These are phyloP conservation scores for Irpex lacteus DNA, from an alignment of 1,284 basidiomycete species.

Conservation along the genomic window DNA sequence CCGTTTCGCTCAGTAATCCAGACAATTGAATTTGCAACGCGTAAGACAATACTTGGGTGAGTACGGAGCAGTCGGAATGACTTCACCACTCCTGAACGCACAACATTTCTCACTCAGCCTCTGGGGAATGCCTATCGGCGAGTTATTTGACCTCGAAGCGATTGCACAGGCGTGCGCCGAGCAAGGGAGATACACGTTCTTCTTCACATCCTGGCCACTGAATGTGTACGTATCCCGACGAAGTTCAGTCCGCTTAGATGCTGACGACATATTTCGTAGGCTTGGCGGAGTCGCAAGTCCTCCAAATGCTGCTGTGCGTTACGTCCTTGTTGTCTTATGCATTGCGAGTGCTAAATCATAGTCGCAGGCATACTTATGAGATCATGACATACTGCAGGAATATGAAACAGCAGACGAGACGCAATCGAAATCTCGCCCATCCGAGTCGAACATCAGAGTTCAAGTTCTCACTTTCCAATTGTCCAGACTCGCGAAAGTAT, in stretches of 20 bases:
- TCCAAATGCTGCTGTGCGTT: constrained; percentile 64
- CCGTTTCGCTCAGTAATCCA: no score
- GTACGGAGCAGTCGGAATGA: constrained; percentile 13
- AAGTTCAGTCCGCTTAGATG: neutral
- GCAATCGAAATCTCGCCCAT: no score
- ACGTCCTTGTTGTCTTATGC: neutral
- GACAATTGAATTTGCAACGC: neutral
- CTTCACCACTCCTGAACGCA: neutral
- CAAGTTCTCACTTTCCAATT: no score
- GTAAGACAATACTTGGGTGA: constrained; percentile 60
- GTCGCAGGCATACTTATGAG: neutral
- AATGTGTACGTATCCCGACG: constrained; percentile 49
- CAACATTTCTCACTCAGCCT: constrained; percentile 29
- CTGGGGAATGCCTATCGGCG: constrained; percentile 74
- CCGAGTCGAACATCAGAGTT: no score
- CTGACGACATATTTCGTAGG: constrained; percentile 26
- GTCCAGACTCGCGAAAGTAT: no score
- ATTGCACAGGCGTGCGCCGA: constrained; percentile 55
- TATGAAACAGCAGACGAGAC: no score
- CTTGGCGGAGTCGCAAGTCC: constrained; percentile 69
- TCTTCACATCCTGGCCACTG: constrained; percentile 72
- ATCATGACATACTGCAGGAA: no score
- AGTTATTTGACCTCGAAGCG: constrained; percentile 68
- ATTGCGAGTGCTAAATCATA: neutral
- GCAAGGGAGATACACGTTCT: constrained; percentile 63